These are phyloP conservation scores for Aquilaria sinensis DNA, from an alignment of 345 rosid species.

Conservation along the genomic window DNA sequence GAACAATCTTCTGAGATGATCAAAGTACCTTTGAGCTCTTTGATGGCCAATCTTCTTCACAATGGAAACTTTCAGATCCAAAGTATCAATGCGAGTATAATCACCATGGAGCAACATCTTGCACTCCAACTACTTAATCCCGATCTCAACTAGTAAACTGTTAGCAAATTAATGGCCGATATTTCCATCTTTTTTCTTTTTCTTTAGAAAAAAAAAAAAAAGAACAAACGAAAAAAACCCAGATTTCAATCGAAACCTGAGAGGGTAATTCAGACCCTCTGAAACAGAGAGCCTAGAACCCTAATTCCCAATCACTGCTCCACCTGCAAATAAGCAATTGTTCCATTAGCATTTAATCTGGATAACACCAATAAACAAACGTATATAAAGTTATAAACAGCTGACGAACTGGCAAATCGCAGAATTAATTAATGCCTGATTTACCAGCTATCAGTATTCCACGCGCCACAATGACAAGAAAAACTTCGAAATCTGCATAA, in stretches of 20 bases:
- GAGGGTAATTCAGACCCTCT: constrained; percentile 14
- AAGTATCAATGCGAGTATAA: constrained; percentile 32
- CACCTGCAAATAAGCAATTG: constrained; percentile 13
- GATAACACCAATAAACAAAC: not conserved
- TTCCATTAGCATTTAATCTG: constrained; percentile 11
- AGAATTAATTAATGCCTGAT: too few relatives aligned
- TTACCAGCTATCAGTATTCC: too few relatives aligned
- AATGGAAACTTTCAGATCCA: constrained; percentile 43
- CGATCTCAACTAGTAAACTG: not conserved
- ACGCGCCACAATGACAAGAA: too few relatives aligned
- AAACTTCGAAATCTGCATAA: too few relatives aligned
- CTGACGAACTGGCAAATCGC: too few relatives aligned
- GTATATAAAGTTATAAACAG: too few relatives aligned
- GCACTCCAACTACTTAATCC: constrained; percentile 2
- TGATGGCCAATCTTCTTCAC: constrained; percentile 57
- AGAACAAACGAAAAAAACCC: not conserved
- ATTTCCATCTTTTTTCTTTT: too few relatives aligned
- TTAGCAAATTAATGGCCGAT: too few relatives aligned
- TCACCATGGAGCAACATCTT: constrained; percentile 32
- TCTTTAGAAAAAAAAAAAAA: not conserved
- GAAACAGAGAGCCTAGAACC: constrained; percentile 19
- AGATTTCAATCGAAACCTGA: constrained; percentile 14
- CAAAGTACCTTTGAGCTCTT: constrained; percentile 73
- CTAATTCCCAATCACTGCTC: constrained; percentile 12
- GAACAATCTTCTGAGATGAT: constrained; percentile 56